Percentiles rank a stretch among this genome's conserved stretches.
phyloP scores from a whole-genome alignment of 2,329 filamentous ascomycete species.

The Phaeosphaeriaceae sp. region DNA sequence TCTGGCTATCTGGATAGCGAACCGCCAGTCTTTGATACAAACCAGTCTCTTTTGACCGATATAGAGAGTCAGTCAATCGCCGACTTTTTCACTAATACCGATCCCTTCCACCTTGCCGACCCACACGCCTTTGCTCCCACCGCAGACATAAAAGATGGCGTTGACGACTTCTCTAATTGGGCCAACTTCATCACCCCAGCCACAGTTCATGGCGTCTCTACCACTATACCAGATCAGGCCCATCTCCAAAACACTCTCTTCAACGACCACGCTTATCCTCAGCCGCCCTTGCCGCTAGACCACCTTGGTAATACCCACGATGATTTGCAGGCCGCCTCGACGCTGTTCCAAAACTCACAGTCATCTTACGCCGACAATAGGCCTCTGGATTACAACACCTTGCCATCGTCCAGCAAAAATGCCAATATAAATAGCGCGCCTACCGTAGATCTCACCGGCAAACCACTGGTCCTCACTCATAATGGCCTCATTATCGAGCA shows the following conservation, averaged over 20 bases:
- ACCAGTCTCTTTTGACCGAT: conserved; percentile 40
- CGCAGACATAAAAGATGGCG: conserved; percentile 28
- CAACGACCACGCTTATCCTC: conserved; percentile 26
- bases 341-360: conserved; percentile 42
- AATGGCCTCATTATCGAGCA: conserved; percentile 39
- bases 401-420: conserved; percentile 9
- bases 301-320: conserved; percentile 36
- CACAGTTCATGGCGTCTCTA: conserved; percentile 42
- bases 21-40: conserved; percentile 19
- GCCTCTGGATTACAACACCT: conserved; percentile 30
- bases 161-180: conserved; percentile 38
- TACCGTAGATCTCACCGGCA: conserved; percentile 4
- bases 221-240: conserved; percentile 43
- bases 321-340: conserved; percentile 41
- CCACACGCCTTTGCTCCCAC: conserved; percentile 14
- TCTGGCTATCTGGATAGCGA: conserved; percentile 29
- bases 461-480: conserved; percentile 30
- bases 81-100: conserved; percentile 43
- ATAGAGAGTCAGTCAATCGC: conserved; percentile 37
- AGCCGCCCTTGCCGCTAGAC: conserved; percentile 13
- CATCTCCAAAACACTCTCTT: conserved; percentile 36
- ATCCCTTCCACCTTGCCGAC: conserved; percentile 34
- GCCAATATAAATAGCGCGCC: conserved; percentile 10
- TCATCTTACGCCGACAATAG: conserved; percentile 25
- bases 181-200: conserved; percentile 35